A percentile compares a stretch with the other conserved stretches of the same genome.
Conservation (phyloP, 768 basidiomycete species). For the Termitomyces sp. region DNA sequence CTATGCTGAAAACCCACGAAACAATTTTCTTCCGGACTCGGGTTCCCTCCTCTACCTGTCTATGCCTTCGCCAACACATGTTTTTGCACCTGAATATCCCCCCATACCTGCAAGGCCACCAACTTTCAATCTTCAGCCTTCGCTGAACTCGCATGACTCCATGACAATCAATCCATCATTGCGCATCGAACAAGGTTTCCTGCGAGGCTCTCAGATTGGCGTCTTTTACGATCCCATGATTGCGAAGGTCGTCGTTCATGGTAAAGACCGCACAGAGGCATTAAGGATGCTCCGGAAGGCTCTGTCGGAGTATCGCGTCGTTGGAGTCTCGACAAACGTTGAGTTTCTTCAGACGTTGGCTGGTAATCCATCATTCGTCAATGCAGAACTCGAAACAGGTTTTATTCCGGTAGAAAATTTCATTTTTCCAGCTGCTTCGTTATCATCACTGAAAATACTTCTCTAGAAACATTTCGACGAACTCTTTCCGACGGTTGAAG, state of each 20-base stretch:
- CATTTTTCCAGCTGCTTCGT: not conserved
- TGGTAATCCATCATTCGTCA: conserved; percentile 70
- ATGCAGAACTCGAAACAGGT: conserved; percentile 83
- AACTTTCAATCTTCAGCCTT: conserved; percentile 24
- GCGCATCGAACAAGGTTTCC: conserved; percentile 89
- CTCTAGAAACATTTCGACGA: conserved; percentile 75
- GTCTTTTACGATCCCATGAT: conserved; percentile 93
- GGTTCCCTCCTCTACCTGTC: conserved; percentile 78
- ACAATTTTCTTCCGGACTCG: conserved; percentile 90
- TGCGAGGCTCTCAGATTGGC: conserved; percentile 72
- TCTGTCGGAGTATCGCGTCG: conserved; percentile 84
- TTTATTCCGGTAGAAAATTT: conserved; percentile 66
- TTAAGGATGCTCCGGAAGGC: conserved; percentile 75
- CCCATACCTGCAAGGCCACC: conserved; percentile 19
- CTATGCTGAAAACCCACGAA: conserved; percentile 92
- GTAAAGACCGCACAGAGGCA: conserved; percentile 78
- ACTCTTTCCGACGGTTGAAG: conserved; percentile 64
- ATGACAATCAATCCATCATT: conserved; percentile 50
- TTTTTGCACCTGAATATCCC: conserved; percentile 50
- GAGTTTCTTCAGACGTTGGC: conserved; percentile 82
- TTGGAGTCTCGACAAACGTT: conserved; percentile 88
- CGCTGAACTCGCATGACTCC: conserved; percentile 23
- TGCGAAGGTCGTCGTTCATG: conserved; percentile 87
- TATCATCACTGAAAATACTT: not conserved
- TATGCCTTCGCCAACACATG: conserved; percentile 68